phyloP scores from a whole-genome alignment of 345 rosid species.

The Brassica juncea region DNA sequence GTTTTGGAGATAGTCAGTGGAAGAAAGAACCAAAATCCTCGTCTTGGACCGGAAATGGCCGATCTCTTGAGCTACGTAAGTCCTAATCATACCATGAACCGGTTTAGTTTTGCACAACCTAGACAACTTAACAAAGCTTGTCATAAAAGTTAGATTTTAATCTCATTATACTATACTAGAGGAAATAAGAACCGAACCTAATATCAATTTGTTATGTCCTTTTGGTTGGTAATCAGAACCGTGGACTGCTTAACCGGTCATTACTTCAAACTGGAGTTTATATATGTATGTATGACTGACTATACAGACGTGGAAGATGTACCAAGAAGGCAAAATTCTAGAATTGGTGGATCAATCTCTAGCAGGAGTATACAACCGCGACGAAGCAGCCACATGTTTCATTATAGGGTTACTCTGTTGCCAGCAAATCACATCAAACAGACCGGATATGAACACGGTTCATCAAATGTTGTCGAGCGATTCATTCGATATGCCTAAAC shows the following conservation, averaged over 20 bases:
- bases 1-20: constrained; percentile 85
- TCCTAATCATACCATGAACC: constrained; percentile 24
- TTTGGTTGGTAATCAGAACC: neutral
- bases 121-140: neutral
- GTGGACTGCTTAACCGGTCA: neutral
- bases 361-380: constrained; percentile 52
- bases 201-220: neutral
- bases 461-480: constrained; percentile 88
- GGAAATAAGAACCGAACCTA: neutral
- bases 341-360: constrained; percentile 73
- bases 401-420: constrained; percentile 84
- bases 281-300: neutral
- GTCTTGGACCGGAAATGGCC: constrained; percentile 51
- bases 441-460: constrained; percentile 82
- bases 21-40: constrained; percentile 65
- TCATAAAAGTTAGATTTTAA: neutral
- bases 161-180: neutral
- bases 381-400: constrained; percentile 79
- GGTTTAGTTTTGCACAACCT: neutral
- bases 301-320: constrained; percentile 71
- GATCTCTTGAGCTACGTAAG: constrained; percentile 87
- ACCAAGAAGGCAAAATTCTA: constrained; percentile 50
- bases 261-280: neutral
- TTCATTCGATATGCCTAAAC: constrained; percentile 73
- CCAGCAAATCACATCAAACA: constrained; percentile 55